Percentiles rank a stretch among this genome's conserved stretches.
phyloP scores from a whole-genome alignment of 306 rosid species.

The Glycine tomentella region DNA sequence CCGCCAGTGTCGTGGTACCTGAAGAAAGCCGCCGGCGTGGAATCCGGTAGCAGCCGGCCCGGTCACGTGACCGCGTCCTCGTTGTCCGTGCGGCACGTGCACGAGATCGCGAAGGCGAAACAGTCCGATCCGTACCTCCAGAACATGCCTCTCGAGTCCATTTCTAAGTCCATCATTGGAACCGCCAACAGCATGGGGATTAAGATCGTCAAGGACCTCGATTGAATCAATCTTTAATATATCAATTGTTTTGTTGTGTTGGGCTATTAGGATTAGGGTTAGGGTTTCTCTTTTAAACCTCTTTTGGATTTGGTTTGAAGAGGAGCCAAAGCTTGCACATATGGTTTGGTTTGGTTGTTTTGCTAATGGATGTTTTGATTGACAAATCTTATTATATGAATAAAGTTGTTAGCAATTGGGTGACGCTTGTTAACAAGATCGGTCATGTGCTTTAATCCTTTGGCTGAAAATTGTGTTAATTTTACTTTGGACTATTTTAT shows the following conservation, averaged over 20 bases:
- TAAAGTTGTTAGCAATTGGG: too few species aligned
- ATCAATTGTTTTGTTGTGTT: not conserved
- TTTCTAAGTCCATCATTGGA: slow-evolving; percentile 78
- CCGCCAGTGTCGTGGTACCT: slow-evolving; percentile 83
- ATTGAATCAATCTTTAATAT: slow-evolving; percentile 38
- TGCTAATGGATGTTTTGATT: too few species aligned
- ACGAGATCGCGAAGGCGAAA: slow-evolving; percentile 85
- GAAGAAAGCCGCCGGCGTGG: slow-evolving; percentile 83
- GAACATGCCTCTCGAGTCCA: slow-evolving; percentile 67
- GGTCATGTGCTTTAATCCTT: too few species aligned
- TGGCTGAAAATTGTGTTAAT: too few species aligned
- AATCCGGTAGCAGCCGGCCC: slow-evolving; percentile 75
- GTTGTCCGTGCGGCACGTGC: slow-evolving; percentile 65
- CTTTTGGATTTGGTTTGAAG: too few species aligned
- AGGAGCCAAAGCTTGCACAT: too few species aligned
- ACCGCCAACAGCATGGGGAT: slow-evolving; percentile 87
- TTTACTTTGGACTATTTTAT: too few species aligned
- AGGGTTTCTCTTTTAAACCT: not conserved
- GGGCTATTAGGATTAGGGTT: not conserved
- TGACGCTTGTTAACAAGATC: too few species aligned
- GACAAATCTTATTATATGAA: too few species aligned
- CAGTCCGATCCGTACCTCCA: slow-evolving; percentile 73
- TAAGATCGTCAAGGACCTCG: slow-evolving; percentile 76
- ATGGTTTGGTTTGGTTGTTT: too few species aligned
- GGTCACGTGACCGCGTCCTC: slow-evolving; percentile 74